A percentile compares a stretch with the other conserved stretches of the same genome.
Conservation (phyloP, 2,329 filamentous ascomycete genomes). For the Pseudogymnoascus sp. region DNA sequence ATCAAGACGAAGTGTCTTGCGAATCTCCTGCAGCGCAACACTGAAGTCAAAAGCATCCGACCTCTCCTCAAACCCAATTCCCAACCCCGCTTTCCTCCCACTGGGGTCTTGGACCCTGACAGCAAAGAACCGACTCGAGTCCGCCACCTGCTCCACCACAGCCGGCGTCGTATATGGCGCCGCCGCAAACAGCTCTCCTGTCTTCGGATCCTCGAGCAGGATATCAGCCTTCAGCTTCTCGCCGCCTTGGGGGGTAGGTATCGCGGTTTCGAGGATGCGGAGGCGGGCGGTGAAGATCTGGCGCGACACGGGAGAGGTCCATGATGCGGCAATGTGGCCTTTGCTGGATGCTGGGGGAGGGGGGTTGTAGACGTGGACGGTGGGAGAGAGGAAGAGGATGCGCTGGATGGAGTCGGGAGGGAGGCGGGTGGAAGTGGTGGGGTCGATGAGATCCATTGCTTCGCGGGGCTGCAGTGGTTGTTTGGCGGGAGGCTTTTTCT, state of each 20-base stretch:
- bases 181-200: slow-evolving; percentile 73
- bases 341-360: slow-evolving; percentile 71
- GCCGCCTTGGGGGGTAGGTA: slow-evolving; percentile 34
- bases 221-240: slow-evolving; percentile 65
- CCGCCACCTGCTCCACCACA: slow-evolving; percentile 69
- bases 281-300: slow-evolving; percentile 82
- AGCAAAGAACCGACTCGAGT: slow-evolving; percentile 80
- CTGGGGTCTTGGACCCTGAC: slow-evolving; percentile 69
- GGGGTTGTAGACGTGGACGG: slow-evolving; percentile 81
- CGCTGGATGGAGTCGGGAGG: slow-evolving; percentile 75
- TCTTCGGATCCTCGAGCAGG: slow-evolving; percentile 67
- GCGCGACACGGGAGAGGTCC: slow-evolving; percentile 63
- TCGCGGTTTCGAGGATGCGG: slow-evolving; percentile 69
- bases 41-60: slow-evolving; percentile 81
- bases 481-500: neutral
- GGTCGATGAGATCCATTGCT: slow-evolving; percentile 44
- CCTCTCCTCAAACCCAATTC: slow-evolving; percentile 81
- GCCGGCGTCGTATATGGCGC: slow-evolving; percentile 63
- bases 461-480: neutral
- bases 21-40: slow-evolving; percentile 70
- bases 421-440: slow-evolving; percentile 60
- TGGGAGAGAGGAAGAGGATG: slow-evolving; percentile 67
- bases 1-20: slow-evolving; percentile 60
- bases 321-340: slow-evolving; percentile 69
- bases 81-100: slow-evolving; percentile 70